Evolutionary conservation across 345 rosid species (phyloP).

Genomic region (Pugionium dolabratum): DNA sequence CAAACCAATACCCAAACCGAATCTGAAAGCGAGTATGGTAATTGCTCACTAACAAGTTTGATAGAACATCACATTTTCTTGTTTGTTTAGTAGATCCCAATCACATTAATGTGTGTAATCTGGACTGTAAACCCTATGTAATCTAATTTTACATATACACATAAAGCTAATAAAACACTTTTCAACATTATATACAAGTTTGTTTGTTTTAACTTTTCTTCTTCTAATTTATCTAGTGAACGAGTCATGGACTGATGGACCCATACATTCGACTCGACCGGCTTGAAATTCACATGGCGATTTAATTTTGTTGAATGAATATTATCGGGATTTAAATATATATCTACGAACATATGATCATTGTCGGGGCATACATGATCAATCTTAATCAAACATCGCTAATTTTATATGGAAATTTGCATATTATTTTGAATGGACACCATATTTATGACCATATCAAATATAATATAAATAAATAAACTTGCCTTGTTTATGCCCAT

Average conservation of each 20-base stretch:
- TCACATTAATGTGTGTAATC: too few relatives aligned
- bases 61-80: not conserved
- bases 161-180: too few relatives aligned
- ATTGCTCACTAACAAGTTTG: not conserved
- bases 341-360: not conserved
- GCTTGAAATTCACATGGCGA: not conserved
- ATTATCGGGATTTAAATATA: not conserved
- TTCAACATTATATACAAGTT: too few relatives aligned
- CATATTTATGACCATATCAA: not conserved
- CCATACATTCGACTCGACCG: too few relatives aligned
- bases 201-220: too few relatives aligned
- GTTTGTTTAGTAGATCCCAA: too few relatives aligned
- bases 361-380: not conserved
- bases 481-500: not conserved
- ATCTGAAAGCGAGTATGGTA: not conserved
- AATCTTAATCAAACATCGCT: not conserved
- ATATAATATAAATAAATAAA: not conserved
- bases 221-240: too few relatives aligned
- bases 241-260: too few relatives aligned
- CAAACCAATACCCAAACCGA: not conserved
- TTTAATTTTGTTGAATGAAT: not conserved
- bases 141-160: too few relatives aligned
- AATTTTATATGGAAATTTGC: not conserved
- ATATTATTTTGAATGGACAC: constrained; percentile 3
- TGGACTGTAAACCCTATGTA: too few relatives aligned